Evolutionary conservation across 352 stramenopile species (phyloP).

Genomic region (Phytophthora pinifolia): DNA sequence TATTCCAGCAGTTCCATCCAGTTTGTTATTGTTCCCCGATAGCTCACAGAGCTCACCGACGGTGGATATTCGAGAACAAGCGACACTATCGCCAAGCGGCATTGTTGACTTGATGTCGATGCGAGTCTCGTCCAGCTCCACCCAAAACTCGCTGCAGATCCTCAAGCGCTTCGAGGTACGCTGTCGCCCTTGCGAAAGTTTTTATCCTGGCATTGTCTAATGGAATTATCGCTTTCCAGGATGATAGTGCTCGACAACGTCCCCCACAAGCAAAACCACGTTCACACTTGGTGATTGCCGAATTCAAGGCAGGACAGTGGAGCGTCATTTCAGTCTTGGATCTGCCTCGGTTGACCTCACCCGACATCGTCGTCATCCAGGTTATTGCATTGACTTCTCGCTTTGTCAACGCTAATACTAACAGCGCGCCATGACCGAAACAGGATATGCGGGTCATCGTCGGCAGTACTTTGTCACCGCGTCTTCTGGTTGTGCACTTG

Average conservation of each 20-base stretch:
- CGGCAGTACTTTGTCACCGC: constrained; percentile 42
- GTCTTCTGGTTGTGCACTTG: constrained; percentile 41
- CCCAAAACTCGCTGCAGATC: constrained; percentile 40
- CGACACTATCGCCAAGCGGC: constrained; percentile 5
- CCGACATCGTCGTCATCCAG: constrained; percentile 47
- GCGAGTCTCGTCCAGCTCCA: constrained; percentile 31
- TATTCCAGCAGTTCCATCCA: constrained; percentile 1
- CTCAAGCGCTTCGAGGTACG: constrained; percentile 25
- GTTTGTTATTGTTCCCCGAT: constrained; percentile 4
- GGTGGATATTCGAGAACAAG: constrained; percentile 5
- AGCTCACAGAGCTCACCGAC: not conserved
- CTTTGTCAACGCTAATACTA: not conserved
- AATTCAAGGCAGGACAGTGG: constrained; percentile 24
- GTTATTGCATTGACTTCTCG: constrained; percentile 18
- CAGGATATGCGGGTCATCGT: constrained; percentile 43
- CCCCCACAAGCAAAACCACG: constrained; percentile 12
- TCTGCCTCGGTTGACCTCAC: constrained; percentile 33
- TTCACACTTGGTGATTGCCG: constrained; percentile 31
- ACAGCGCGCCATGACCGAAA: not conserved
- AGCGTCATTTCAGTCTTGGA: constrained; percentile 19
- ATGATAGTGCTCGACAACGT: not conserved
- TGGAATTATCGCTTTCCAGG: constrained; percentile 4
- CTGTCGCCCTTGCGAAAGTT: not conserved
- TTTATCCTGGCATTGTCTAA: constrained; percentile 1
- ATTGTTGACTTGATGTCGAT: constrained; percentile 46